These are phyloP conservation scores for Cutaneotrichosporon curvatum DNA, from an alignment of 1,284 basidiomycete genomes.

Conservation along the genomic window DNA sequence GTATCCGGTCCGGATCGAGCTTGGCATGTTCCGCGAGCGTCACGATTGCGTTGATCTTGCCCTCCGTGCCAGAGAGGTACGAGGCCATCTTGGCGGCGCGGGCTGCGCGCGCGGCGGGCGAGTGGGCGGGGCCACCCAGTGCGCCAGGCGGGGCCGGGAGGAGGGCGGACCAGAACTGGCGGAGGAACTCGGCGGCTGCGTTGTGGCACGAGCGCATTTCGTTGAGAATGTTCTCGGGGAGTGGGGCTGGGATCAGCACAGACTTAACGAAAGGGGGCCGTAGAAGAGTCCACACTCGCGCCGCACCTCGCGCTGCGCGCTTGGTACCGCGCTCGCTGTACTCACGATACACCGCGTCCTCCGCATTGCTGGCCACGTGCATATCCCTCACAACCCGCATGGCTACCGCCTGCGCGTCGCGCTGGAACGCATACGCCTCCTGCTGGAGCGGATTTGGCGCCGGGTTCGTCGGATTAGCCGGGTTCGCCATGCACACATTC, in stretches of 20 bases:
- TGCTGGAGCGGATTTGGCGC: conserved; percentile 12
- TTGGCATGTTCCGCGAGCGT: conserved; percentile 57
- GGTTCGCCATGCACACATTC: conserved; percentile 28
- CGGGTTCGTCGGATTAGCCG: conserved; percentile 13
- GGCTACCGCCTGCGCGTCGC: conserved; percentile 30
- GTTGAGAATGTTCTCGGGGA: conserved; percentile 68
- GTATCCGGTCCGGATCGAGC: conserved; percentile 58
- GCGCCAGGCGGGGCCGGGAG: conserved; percentile 65
- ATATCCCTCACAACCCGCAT: conserved; percentile 32
- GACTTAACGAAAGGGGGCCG: too few relatives aligned
- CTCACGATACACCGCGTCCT: conserved; percentile 21
- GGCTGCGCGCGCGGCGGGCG: conserved; percentile 53
- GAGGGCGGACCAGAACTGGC: conserved; percentile 88
- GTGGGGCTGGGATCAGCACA: conserved; percentile 55
- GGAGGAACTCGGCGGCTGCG: conserved; percentile 87
- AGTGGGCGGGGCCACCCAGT: conserved; percentile 28
- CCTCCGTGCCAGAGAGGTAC: conserved; percentile 68
- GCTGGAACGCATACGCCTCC: conserved; percentile 26
- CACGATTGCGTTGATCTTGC: conserved; percentile 71
- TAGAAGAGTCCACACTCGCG: too few relatives aligned
- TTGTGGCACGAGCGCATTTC: conserved; percentile 85
- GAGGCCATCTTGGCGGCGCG: conserved; percentile 78
- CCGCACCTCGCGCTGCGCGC: too few relatives aligned
- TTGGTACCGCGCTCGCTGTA: too few relatives aligned
- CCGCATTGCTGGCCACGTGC: conserved; percentile 30